Evolutionary conservation across 768 basidiomycete genomes (phyloP).

Genomic region (Nidularia sp.): DNA sequence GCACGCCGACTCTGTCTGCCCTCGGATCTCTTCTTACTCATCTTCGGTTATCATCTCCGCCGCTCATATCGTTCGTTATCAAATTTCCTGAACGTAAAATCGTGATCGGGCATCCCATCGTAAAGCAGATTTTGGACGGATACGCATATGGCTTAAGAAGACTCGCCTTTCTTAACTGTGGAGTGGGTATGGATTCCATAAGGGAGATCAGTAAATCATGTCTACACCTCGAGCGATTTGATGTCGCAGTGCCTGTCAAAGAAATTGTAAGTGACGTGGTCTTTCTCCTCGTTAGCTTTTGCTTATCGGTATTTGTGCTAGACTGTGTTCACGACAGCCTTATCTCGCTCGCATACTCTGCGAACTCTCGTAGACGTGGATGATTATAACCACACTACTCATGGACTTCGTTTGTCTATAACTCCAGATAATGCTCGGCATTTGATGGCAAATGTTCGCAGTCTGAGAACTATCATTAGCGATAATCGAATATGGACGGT

Average conservation of each 20-base stretch:
- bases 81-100: slow-evolving; percentile 40
- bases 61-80: slow-evolving; percentile 34
- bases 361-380: slow-evolving; percentile 42
- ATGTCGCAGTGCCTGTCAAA: slow-evolving; percentile 45
- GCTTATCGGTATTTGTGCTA: slow-evolving; percentile 2
- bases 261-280: slow-evolving; percentile 35
- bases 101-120: slow-evolving; percentile 29
- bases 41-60: slow-evolving; percentile 24
- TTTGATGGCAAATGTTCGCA: slow-evolving; percentile 36
- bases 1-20: slow-evolving; percentile 23
- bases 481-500: slow-evolving; percentile 55
- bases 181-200: slow-evolving; percentile 33
- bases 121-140: slow-evolving; percentile 35
- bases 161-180: slow-evolving; percentile 45
- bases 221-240: slow-evolving; percentile 42
- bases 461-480: slow-evolving; percentile 42
- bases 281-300: background rate
- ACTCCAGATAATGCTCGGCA: slow-evolving; percentile 28
- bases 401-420: slow-evolving; percentile 34
- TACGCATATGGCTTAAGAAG: slow-evolving; percentile 38
- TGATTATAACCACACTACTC: slow-evolving; percentile 27
- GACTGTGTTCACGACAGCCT: slow-evolving; percentile 21
- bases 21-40: slow-evolving; percentile 23
- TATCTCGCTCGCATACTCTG: slow-evolving; percentile 27
- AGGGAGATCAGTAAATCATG: slow-evolving; percentile 37